Conservation (phyloP, 106 monocot species). For the Platanthera guangdongensis region DNA sequence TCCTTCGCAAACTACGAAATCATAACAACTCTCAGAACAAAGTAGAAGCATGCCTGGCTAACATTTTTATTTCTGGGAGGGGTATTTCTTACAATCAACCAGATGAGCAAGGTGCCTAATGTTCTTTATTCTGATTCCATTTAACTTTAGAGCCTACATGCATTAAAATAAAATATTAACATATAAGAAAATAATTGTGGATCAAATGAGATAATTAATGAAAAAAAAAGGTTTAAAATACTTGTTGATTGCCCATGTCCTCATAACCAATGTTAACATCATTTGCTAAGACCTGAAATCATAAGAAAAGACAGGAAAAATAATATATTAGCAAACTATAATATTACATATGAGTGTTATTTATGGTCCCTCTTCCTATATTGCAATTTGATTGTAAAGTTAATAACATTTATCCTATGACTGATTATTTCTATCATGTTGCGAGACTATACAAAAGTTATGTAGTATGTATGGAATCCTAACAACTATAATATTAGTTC, state of each 20-base stretch:
- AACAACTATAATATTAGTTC: too few species aligned
- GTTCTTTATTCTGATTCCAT: slow-evolving; percentile 72
- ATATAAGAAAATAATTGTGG: not conserved
- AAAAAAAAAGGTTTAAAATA: slow-evolving; percentile 21
- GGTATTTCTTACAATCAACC: slow-evolving; percentile 62
- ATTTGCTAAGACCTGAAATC: slow-evolving; percentile 68
- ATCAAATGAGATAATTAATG: not conserved
- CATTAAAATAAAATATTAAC: not conserved
- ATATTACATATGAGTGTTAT: too few species aligned
- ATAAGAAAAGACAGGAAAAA: not conserved
- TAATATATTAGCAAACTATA: not conserved
- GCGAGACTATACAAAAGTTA: too few species aligned
- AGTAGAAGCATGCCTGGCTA: not conserved
- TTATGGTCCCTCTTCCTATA: too few species aligned
- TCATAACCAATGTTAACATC: slow-evolving; percentile 97
- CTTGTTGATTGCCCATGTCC: slow-evolving; percentile 89
- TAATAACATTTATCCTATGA: too few species aligned
- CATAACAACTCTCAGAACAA: not conserved
- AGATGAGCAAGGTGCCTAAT: slow-evolving; percentile 89
- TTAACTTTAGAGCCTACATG: slow-evolving; percentile 67
- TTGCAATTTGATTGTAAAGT: too few species aligned
- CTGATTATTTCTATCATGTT: too few species aligned
- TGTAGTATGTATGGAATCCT: too few species aligned
- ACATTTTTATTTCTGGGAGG: not conserved
- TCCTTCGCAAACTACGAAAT: slow-evolving; percentile 64